Percentiles rank a stretch among this genome's conserved stretches.
Evolutionary conservation across 306 rosid genomes (phyloP).

Genomic region (Castanea sativa): DNA sequence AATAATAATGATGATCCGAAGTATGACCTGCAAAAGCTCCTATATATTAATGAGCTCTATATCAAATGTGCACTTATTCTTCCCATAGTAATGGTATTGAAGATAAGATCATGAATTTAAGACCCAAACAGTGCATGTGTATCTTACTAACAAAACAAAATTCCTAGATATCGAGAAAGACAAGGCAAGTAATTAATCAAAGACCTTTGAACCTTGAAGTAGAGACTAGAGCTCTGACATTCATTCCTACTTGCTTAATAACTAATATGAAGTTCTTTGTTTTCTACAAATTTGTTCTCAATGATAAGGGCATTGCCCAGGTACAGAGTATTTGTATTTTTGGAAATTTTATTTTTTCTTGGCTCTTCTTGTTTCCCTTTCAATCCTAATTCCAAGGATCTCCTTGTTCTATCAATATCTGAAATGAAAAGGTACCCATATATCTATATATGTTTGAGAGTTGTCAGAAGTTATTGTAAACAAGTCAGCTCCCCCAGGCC

Average conservation of each 20-base stretch:
- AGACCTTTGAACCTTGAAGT: not conserved
- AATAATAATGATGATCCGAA: too few species aligned
- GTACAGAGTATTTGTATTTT: not conserved
- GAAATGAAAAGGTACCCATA: too few species aligned
- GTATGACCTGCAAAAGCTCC: not conserved
- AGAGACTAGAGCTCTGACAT: not conserved
- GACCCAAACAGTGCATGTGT: too few species aligned
- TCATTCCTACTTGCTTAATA: not conserved
- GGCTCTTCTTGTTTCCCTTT: conserved; percentile 17
- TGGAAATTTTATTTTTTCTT: not conserved
- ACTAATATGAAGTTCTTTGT: not conserved
- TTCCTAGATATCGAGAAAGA: not conserved
- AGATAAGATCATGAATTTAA: too few species aligned
- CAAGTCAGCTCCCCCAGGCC: not conserved
- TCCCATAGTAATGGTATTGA: too few species aligned
- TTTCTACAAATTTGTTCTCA: not conserved
- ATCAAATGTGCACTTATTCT: too few species aligned
- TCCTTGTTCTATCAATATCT: not conserved
- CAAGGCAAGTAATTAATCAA: not conserved
- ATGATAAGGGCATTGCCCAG: conserved; percentile 11
- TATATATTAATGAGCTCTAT: too few species aligned
- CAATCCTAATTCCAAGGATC: conserved; percentile 17
- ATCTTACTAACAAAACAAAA: too few species aligned
- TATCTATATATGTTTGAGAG: too few species aligned
- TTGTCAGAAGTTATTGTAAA: not conserved